Base-by-base conservation (phyloP, 306 rosid genomes). In the Alnus glutinosa region DNA sequence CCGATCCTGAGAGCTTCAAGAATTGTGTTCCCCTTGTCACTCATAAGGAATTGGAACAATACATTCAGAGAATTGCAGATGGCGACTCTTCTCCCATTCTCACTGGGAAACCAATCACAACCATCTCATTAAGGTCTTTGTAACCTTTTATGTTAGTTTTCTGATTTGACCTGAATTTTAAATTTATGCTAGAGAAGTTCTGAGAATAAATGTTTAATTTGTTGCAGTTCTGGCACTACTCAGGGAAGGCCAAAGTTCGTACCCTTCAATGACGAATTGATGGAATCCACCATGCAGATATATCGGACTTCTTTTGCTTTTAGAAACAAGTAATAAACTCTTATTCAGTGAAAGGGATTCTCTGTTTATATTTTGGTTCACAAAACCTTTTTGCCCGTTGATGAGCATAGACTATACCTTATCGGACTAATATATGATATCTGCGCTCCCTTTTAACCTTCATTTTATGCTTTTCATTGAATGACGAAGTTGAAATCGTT, bases 171-270 rank as follows among this genome's bases (percentile, higher is more conserved):
- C 50, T 76, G n/a, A n/a, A n/a, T 50, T 57, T 81, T 51, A 30
- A 62, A 32, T 78, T 74, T 54, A 0, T 42, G 32, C 55, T 52
- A 71, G 64, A 12, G 1, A 62, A 83, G 63, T 70, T 55, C 78
- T 86, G 42, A 59, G 15, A 46, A 30, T 44, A 18, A 34, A 9
- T 52, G 48, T 70, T 82, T 37, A 37, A 42, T 9, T 64, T 78
- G 1, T 80, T 91, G 83, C 88, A 96, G 99, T 68, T 96, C 99
- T 88, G 99, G 99, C 8, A 96, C 99, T 46, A 91, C 97, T 78
- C 91, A 89, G 55, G 98, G 99, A 75, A 93, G 75, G 91, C 96
- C 90, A 44, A 96, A 96, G 77, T 84, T 62, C 74, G 73, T 96
- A 23, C 99, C 99, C 39, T 96, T 92, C 92, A 96, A 90, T 44